These are phyloP conservation scores for Daldinia sp. DNA, from an alignment of 2,329 filamentous ascomycete species.

Conservation along the genomic window DNA sequence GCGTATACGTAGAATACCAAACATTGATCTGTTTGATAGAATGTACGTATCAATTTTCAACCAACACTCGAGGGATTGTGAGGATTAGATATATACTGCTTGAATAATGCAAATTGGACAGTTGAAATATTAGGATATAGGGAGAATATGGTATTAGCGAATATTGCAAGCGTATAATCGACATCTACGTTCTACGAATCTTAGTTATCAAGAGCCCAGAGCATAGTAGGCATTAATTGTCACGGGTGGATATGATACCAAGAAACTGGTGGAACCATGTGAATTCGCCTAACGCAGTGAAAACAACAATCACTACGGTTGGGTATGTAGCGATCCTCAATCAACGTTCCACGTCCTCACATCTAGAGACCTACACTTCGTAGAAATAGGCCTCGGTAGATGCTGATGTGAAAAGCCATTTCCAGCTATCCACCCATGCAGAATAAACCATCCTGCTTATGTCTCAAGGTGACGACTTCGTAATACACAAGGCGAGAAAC, in stretches of 20 bases:
- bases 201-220: not conserved
- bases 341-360: conserved; percentile 70
- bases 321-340: conserved; percentile 71
- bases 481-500: conserved; percentile 55
- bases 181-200: not conserved
- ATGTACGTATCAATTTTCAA: too few relatives aligned
- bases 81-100: too few relatives aligned
- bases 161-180: not conserved
- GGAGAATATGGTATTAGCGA: too few relatives aligned
- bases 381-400: conserved; percentile 50
- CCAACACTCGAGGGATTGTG: too few relatives aligned
- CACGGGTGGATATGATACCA: not conserved
- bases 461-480: conserved; percentile 52
- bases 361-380: conserved; percentile 45
- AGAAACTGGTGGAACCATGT: conserved; percentile 59
- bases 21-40: not conserved
- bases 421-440: conserved; percentile 68
- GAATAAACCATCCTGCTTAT: conserved; percentile 46
- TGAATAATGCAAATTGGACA: not conserved
- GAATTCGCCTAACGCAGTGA: conserved; percentile 68
- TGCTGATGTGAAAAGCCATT: conserved; percentile 66
- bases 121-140: too few relatives aligned
- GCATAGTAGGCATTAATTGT: not conserved
- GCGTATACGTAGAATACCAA: not conserved
- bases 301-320: conserved; percentile 58